Evolutionary conservation across 1,284 basidiomycete genomes (phyloP).

Genomic region (Sporisorium iseilematis-ciliati): DNA sequence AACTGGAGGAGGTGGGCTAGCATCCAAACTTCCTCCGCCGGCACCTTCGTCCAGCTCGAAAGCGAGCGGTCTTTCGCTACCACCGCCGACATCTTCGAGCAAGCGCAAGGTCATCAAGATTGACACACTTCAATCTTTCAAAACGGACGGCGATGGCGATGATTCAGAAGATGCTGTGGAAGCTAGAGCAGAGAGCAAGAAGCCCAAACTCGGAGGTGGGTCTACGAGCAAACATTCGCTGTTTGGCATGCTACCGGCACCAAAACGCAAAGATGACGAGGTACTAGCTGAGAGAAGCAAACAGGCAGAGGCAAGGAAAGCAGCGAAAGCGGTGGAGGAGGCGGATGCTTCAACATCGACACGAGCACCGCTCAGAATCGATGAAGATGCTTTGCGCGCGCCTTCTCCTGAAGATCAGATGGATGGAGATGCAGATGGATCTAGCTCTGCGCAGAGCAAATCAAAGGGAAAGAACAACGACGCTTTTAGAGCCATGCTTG

Average conservation of each 20-base stretch:
- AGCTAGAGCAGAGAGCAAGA: constrained; percentile 9
- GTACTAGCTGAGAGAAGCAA: constrained; percentile 41
- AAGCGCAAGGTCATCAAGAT: constrained; percentile 49
- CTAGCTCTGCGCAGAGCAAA: constrained; percentile 5
- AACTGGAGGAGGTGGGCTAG: constrained; percentile 10
- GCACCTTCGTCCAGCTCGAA: constrained; percentile 11
- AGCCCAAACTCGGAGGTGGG: constrained; percentile 11
- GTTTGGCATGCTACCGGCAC: constrained; percentile 65
- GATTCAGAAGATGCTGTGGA: constrained; percentile 9
- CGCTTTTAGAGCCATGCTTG: constrained; percentile 68
- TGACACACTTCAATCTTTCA: constrained; percentile 27
- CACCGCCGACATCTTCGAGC: constrained; percentile 20
- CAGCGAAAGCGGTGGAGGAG: constrained; percentile 20
- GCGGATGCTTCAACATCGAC: constrained; percentile 6
- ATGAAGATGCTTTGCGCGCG: background rate
- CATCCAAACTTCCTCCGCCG: constrained; percentile 30
- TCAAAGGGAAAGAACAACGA: constrained; percentile 60
- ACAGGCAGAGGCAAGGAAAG: constrained; percentile 37
- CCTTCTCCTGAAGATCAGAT: background rate
- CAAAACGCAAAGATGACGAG: constrained; percentile 46
- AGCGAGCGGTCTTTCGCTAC: constrained; percentile 20
- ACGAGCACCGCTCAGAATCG: constrained; percentile 12
- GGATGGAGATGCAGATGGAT: background rate
- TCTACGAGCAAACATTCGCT: constrained; percentile 43
- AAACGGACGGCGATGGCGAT: constrained; percentile 10